Evolutionary conservation across 352 stramenopile species (phyloP), one percentile per base, ranked within the genome.

Genomic region (Salisapilia sapeloensis): DNA sequence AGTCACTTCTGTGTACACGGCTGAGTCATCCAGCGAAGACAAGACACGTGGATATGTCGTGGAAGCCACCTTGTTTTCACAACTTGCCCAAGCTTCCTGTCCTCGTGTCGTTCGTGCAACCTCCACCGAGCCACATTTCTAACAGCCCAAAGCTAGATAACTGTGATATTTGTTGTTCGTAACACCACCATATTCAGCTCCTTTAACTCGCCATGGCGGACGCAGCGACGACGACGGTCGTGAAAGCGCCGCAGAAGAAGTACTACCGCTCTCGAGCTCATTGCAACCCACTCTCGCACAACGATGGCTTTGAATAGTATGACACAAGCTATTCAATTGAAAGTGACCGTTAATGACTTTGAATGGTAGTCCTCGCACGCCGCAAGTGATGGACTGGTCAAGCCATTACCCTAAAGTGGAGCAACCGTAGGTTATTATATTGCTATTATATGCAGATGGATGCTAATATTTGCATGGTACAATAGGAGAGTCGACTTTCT

Each of bases 201-300:
- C n/a, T n/a, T n/a, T n/a, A n/a, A n/a, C n/a, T n/a, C n/a, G n/a
- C n/a, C n/a, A 53, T 20, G 30, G 17, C 21, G 33, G 25, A 29
- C 33, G 11, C 32, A 25, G 29, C 20, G 34, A 12, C 44, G 7
- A 37, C 38, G 33, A 51, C 41, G 25, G 32, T 54, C 25, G 39
- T 33, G 33, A 79, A 67, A 40, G 49, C 59, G 35, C 79, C 81
- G 29, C 75, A 96, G 63, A 98, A 98, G 60, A 96, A 96, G 54
- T 97, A 94, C 53, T 98, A 96, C 56, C 80, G 93, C 25, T 90
- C 78, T 53, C 76, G 93, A 21, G 93, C 93, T 13, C 93, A 98
- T 55, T 97, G 85, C 61, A 98, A 98, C 57, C 93, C 93, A 20
- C 60, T 98, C 20, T 96, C 81, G 14, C 85, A 96, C 59, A 98